Conservation (phyloP, 192 early-diverging fungal genomes). For the Linnemannia schmuckeri region DNA sequence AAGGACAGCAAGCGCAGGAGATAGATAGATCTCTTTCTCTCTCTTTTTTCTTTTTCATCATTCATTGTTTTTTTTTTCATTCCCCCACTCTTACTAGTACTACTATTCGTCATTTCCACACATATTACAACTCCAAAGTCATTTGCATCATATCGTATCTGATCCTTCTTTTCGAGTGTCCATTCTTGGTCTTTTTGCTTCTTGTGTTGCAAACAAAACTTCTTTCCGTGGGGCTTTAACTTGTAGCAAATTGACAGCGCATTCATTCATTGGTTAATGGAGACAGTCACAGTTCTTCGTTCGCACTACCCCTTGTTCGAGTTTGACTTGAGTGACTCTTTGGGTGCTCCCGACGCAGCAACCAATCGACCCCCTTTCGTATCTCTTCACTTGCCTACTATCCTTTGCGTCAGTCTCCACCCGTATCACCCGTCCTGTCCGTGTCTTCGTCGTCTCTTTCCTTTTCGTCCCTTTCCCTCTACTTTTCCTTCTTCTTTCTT, state of each 20-base stretch:
- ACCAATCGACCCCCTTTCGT: neutral
- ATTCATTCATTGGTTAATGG: neutral
- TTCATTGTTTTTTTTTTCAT: constrained; percentile 1
- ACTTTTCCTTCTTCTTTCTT: neutral
- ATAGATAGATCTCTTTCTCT: neutral
- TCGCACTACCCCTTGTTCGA: neutral
- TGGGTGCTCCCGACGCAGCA: neutral
- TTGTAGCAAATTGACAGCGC: neutral
- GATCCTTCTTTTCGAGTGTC: neutral
- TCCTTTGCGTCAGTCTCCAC: neutral
- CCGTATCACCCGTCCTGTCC: neutral
- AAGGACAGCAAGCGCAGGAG: constrained; percentile 52
- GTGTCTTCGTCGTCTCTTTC: neutral
- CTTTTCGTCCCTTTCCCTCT: neutral
- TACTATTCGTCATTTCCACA: neutral
- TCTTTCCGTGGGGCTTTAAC: neutral
- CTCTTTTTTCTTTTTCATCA: neutral
- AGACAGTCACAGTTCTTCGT: neutral
- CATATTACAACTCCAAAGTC: neutral
- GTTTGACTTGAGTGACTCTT: neutral
- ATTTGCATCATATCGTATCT: neutral
- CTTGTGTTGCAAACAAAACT: neutral
- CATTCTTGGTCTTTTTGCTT: neutral
- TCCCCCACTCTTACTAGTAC: neutral
- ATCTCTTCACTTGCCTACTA: neutral